These are phyloP conservation scores for Apiotrichum porosum DNA, from an alignment of 1,284 basidiomycete species.

Conservation along the genomic window DNA sequence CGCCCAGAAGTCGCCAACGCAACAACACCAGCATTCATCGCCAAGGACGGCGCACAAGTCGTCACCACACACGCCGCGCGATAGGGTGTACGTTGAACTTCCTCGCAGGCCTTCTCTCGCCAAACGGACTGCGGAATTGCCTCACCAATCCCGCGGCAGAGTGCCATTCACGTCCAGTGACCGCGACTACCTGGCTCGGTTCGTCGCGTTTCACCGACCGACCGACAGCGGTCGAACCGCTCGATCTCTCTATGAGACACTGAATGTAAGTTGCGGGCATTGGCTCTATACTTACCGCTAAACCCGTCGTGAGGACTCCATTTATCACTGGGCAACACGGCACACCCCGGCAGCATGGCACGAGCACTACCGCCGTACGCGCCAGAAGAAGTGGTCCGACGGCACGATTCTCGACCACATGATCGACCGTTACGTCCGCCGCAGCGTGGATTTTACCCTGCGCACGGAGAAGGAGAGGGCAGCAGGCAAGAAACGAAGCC, in stretches of 20 bases:
- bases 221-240: conserved; percentile 4
- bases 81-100: neutral
- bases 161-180: conserved; percentile 12
- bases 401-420: conserved; percentile 11
- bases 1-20: too few species aligned
- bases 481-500: too few species aligned
- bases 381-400: conserved; percentile 4
- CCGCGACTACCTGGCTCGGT: conserved; percentile 20
- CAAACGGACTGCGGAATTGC: too few species aligned
- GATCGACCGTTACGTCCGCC: conserved; percentile 9
- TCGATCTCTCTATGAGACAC: conserved; percentile 4
- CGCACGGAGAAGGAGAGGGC: too few species aligned
- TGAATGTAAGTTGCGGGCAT: conserved; percentile 8
- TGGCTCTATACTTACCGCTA: too few species aligned
- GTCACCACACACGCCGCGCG: neutral
- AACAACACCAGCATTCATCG: too few species aligned
- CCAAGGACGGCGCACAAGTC: too few species aligned
- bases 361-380: conserved; percentile 21
- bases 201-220: conserved; percentile 5
- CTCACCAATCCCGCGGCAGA: too few species aligned
- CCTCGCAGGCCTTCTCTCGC: too few species aligned
- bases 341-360: conserved; percentile 16
- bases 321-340: conserved; percentile 1
- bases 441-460: neutral
- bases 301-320: too few species aligned